These are phyloP conservation scores for Turritis glabra DNA, from an alignment of 345 rosid genomes.

Conservation along the genomic window DNA sequence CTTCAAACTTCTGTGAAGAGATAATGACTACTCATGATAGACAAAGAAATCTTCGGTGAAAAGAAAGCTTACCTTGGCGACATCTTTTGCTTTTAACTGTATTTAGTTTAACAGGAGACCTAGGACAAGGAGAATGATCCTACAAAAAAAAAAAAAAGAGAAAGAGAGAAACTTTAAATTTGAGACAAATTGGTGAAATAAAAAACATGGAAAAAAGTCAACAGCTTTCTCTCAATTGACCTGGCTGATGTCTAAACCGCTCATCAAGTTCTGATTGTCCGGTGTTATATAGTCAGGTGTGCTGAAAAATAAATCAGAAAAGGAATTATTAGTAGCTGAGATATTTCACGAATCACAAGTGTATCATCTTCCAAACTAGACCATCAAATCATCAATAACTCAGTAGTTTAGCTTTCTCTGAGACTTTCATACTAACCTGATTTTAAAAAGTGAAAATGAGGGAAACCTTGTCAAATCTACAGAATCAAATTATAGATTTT, in stretches of 20 bases:
- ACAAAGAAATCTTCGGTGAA: not conserved
- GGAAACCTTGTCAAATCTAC: not conserved
- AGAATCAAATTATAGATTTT: not conserved
- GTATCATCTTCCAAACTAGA: not conserved
- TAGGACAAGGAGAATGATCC: constrained; percentile 84
- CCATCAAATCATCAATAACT: not conserved
- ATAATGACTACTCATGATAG: not conserved
- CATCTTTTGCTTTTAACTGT: constrained; percentile 59
- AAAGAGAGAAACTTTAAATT: not conserved
- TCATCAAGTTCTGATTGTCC: constrained; percentile 65
- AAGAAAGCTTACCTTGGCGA: constrained; percentile 52
- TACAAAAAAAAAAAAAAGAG: constrained; percentile 29
- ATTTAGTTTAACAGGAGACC: constrained; percentile 80
- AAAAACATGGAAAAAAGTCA: not conserved
- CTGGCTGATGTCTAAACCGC: constrained; percentile 62
- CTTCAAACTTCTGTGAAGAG: not conserved
- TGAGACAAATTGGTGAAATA: not conserved
- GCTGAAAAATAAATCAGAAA: constrained; percentile 45
- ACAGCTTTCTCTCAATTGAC: constrained; percentile 35
- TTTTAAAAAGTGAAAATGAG: not conserved
- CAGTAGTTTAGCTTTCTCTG: not conserved
- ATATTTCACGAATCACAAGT: not conserved
- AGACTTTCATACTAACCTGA: not conserved
- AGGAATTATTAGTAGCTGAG: not conserved
- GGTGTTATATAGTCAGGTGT: constrained; percentile 98